Evolutionary conservation across 2,329 filamentous ascomycete species (phyloP), one percentile per base, ranked within the genome.

Genomic region (Cryoendolithus antarcticus): DNA sequence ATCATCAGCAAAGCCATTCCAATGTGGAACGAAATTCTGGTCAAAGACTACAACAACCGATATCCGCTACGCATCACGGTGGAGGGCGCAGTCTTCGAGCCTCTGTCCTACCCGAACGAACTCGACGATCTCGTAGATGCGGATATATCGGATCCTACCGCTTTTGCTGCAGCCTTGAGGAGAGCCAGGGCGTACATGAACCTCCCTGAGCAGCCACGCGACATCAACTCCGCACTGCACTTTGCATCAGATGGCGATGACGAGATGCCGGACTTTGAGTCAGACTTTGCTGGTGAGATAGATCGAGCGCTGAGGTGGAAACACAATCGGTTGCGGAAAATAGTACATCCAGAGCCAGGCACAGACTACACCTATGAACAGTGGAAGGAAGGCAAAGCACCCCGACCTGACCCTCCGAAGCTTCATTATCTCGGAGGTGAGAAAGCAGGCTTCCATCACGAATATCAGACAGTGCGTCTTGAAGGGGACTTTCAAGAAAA

Each of bases 11-110:
- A 43, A 28, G 42, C 47, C 2, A 27, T 56, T 9, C 52, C 54
- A 3, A 38, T 55, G 37, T 57, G 53, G 54, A 44, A 54, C 21
- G 45, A 44, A 12, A 40, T 45, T 3, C 36, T 54, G 9, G 58
- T 53, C 30, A 73, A 51, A 7, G 66, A 62, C 31, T 66, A 15
- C n/a, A 2, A 12, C 6, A 30, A 34, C n/a, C 15, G 33, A 11
- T 12, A 15, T 4, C 38, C 38, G 24, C 38, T 34, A 10, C 38
- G 38, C n/a, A 28, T 40, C 13, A 32, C 5, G 8, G 24, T 19
- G 9, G 4, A 12, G 10, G 11, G 21, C 8, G 34, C 21, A 7
- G 34, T 12, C 15, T 19, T 9, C 7, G 30, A 4, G 9, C 10
- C n/a, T 29, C 15, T 30, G 34, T 10, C 10, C 28, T 29, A 9